Percentiles rank a stretch among this genome's conserved stretches.
Conservation (phyloP, 768 basidiomycete species). For the Xerocomus spinulosus region DNA sequence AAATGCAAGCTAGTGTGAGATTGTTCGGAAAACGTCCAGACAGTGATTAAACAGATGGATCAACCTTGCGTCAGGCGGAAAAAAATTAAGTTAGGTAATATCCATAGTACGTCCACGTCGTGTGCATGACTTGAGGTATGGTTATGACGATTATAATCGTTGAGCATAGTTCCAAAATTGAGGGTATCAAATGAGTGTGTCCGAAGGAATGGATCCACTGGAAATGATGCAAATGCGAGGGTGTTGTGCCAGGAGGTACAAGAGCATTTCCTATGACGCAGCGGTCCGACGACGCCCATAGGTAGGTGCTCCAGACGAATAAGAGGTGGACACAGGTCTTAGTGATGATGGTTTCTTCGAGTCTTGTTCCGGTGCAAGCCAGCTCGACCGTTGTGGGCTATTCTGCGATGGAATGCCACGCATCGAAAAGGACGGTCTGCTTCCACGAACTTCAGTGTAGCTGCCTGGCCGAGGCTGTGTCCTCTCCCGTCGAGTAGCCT, state of each 20-base stretch:
- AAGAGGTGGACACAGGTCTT: constrained; percentile 16
- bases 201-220: constrained; percentile 17
- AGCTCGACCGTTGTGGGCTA: constrained; percentile 22
- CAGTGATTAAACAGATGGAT: constrained; percentile 5
- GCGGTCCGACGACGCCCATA: constrained; percentile 16
- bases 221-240: constrained; percentile 9
- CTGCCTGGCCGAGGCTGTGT: constrained; percentile 10
- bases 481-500: constrained; percentile 17
- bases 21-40: constrained; percentile 18
- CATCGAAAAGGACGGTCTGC: constrained; percentile 7
- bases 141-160: constrained; percentile 12
- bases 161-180: constrained; percentile 13
- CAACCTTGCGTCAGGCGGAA: constrained; percentile 1
- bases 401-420: constrained; percentile 9
- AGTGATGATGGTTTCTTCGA: constrained; percentile 11
- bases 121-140: constrained; percentile 13
- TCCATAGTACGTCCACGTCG: constrained; percentile 18
- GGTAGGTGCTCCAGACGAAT: constrained; percentile 9
- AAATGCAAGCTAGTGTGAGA: constrained; percentile 14
- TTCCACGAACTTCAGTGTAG: constrained; percentile 13
- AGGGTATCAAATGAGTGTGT: constrained; percentile 29
- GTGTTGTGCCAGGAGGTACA: neutral
- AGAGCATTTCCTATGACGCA: constrained; percentile 17
- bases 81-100: constrained; percentile 21
- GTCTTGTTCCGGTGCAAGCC: constrained; percentile 19